A percentile compares a stretch with the other conserved stretches of the same genome.
Conservation (phyloP, 2,329 filamentous ascomycete species). For the Colletotrichum eremochloae region DNA sequence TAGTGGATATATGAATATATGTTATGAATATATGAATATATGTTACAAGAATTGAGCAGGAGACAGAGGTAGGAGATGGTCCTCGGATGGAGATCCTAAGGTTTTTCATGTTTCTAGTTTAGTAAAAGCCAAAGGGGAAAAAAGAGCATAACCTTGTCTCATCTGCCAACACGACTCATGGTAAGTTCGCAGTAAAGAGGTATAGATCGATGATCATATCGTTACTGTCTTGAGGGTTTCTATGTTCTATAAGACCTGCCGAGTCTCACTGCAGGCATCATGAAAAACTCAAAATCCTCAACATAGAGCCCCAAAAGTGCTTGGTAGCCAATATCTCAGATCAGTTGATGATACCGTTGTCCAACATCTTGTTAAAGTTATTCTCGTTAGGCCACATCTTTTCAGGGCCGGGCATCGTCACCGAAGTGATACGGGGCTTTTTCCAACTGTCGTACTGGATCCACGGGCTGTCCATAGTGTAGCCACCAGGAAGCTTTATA, state of each 20-base stretch:
- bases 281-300: neutral
- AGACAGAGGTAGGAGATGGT: slow-evolving; percentile 14
- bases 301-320: neutral
- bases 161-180: neutral
- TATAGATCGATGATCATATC: neutral
- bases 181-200: neutral
- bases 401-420: neutral
- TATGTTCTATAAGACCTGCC: neutral
- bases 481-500: neutral
- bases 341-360: neutral
- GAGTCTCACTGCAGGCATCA: neutral
- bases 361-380: neutral
- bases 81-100: neutral
- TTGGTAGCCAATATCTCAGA: neutral
- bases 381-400: neutral
- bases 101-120: too few relatives aligned
- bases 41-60: neutral
- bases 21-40: too few relatives aligned
- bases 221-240: neutral
- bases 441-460: neutral
- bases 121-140: neutral
- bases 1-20: too few relatives aligned
- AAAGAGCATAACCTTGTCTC: neutral
- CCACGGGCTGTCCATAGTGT: neutral
- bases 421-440: neutral